Conservation (phyloP, 2,329 filamentous ascomycete species). For the Botrytis aclada region DNA sequence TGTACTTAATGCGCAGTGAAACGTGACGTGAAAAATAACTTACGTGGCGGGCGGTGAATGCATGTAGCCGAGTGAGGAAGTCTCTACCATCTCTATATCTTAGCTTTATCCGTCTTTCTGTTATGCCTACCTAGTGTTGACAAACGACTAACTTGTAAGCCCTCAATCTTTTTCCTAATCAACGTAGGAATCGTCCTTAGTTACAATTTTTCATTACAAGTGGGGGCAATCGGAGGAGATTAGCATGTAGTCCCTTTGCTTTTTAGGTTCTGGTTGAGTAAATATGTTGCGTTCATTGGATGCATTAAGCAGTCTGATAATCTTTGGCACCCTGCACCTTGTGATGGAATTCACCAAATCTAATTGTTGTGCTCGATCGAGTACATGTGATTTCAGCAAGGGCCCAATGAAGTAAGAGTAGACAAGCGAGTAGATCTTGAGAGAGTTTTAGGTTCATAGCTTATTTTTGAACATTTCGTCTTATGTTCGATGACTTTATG, state of each 20-base stretch:
- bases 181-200: not conserved
- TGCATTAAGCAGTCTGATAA: not conserved
- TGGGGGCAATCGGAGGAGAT: not conserved
- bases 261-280: not conserved
- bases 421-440: not conserved
- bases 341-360: not conserved
- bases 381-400: not conserved
- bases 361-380: too few species aligned
- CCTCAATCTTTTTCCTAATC: not conserved
- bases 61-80: not conserved
- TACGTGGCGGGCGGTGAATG: conserved; percentile 7
- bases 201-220: not conserved
- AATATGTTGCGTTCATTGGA: not conserved
- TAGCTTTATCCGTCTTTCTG: not conserved
- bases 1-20: not conserved
- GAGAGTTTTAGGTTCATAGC: not conserved
- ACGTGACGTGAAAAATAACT: not conserved
- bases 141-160: not conserved
- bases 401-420: not conserved
- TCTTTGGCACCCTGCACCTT: not conserved
- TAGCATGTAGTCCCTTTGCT: not conserved
- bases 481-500: not conserved
- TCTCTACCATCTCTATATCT: not conserved
- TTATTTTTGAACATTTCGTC: not conserved
- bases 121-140: not conserved